Percentiles rank a stretch among this genome's conserved stretches.
phyloP scores from a whole-genome alignment of 2,329 filamentous ascomycete species.

The Botrytis tulipae region DNA sequence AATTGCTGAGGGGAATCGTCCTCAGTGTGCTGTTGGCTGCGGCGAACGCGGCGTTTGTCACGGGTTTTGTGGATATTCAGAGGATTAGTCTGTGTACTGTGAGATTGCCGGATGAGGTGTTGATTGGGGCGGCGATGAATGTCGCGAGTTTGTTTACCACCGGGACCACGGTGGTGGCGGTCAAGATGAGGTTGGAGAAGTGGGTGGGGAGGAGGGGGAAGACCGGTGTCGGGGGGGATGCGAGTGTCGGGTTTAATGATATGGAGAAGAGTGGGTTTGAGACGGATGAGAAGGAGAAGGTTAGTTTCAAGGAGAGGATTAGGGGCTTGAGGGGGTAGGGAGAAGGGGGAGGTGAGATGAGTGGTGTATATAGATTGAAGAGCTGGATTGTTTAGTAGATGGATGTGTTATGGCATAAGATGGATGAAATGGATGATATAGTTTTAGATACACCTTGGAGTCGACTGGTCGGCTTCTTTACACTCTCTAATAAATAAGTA shows the following conservation, averaged over 20 bases:
- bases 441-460: slow-evolving; percentile 2
- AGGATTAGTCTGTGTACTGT: slow-evolving; percentile 17
- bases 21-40: neutral
- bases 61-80: slow-evolving; percentile 12
- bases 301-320: neutral
- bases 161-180: neutral
- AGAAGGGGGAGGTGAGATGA: neutral
- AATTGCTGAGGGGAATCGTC: neutral
- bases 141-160: neutral
- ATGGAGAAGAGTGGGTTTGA: slow-evolving; percentile 7
- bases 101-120: slow-evolving; percentile 1
- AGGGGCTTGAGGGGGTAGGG: slow-evolving; percentile 1
- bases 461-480: slow-evolving; percentile 8
- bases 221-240: neutral
- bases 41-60: neutral
- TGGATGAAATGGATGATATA: neutral
- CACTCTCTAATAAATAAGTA: neutral
- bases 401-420: neutral
- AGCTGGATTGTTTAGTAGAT: neutral
- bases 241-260: neutral
- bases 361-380: neutral
- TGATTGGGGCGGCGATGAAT: neutral
- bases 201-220: neutral
- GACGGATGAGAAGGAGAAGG: neutral
- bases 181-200: neutral